Evolutionary conservation across 208 protist genomes (phyloP).

Genomic region (Wallacemonas sp.): DNA sequence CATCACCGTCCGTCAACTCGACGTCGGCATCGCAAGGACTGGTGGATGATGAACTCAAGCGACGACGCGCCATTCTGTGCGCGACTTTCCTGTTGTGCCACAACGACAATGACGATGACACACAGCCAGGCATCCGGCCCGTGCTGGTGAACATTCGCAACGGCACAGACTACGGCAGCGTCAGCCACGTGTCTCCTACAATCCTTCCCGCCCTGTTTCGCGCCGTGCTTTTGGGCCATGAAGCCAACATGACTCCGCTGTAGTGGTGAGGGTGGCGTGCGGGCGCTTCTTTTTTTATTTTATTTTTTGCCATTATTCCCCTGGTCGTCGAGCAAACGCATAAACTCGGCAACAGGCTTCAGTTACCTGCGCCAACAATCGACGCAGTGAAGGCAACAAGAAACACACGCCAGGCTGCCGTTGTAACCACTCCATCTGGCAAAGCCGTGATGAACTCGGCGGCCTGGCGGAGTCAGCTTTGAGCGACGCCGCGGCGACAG

Average conservation of each 20-base stretch:
- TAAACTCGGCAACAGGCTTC: too few species aligned
- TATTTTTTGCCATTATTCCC: not conserved
- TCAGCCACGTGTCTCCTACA: conserved; percentile 20
- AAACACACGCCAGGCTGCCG: too few species aligned
- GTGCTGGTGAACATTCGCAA: conserved; percentile 31
- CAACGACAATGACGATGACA: not conserved
- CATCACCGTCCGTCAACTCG: too few species aligned
- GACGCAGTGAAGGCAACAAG: too few species aligned
- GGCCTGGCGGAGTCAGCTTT: too few species aligned
- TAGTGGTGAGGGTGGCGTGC: not conserved
- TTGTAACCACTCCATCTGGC: too few species aligned
- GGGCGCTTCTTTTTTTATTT: conserved; percentile 7
- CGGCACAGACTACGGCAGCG: conserved; percentile 33
- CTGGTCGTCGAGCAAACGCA: too few species aligned
- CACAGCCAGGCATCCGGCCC: conserved; percentile 17
- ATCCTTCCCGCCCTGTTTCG: conserved; percentile 34
- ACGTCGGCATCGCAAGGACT: conserved; percentile 21
- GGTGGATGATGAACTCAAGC: conserved; percentile 32
- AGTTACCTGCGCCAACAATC: too few species aligned
- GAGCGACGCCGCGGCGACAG: too few species aligned
- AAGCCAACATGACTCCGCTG: conserved; percentile 22
- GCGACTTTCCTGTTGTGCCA: conserved; percentile 29
- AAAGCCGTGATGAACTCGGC: too few species aligned
- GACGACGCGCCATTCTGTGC: conserved; percentile 33
- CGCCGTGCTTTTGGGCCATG: conserved; percentile 25